Percentiles rank a stretch among this genome's conserved stretches.
Evolutionary conservation across 164 flowering plant genomes (phyloP).

Genomic region (Vitis rupestris): DNA sequence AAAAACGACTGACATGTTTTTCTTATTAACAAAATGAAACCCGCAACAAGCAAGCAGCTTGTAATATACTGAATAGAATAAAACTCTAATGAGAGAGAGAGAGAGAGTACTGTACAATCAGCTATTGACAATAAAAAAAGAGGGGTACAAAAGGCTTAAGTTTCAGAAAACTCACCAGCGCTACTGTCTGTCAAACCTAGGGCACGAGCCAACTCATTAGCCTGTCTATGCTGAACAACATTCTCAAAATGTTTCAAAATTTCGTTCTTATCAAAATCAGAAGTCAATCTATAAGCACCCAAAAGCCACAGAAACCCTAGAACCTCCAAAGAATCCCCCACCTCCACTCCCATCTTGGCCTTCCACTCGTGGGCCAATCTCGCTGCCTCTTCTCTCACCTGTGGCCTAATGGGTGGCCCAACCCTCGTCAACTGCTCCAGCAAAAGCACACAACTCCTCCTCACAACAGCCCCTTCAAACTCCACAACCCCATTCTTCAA

Average conservation of each 20-base stretch:
- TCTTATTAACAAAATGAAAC: no score
- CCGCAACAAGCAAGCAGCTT: no score
- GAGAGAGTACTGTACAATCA: no score
- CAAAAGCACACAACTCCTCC: constrained; percentile 15
- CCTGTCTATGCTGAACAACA: background rate
- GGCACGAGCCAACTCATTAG: background rate
- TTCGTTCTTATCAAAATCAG: background rate
- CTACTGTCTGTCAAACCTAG: background rate
- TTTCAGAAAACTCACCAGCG: background rate
- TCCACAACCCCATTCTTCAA: background rate
- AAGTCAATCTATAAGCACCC: constrained; percentile 2
- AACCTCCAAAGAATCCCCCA: constrained; percentile 2
- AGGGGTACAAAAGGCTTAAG: no score
- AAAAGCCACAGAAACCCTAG: constrained; percentile 2
- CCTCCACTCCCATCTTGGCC: constrained; percentile 2
- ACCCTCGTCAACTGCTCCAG: constrained; percentile 11
- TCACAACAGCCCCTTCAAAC: background rate
- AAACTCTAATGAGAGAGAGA: background rate
- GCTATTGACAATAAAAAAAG: no score
- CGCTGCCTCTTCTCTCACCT: constrained; percentile 4
- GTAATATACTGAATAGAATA: background rate
- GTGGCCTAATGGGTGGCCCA: background rate
- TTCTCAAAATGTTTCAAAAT: background rate
- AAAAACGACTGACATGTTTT: no score
- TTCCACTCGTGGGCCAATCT: constrained; percentile 6